These are phyloP conservation scores for Blepharisma stoltei DNA, from an alignment of 73 alveolate genomes.

Conservation along the genomic window DNA sequence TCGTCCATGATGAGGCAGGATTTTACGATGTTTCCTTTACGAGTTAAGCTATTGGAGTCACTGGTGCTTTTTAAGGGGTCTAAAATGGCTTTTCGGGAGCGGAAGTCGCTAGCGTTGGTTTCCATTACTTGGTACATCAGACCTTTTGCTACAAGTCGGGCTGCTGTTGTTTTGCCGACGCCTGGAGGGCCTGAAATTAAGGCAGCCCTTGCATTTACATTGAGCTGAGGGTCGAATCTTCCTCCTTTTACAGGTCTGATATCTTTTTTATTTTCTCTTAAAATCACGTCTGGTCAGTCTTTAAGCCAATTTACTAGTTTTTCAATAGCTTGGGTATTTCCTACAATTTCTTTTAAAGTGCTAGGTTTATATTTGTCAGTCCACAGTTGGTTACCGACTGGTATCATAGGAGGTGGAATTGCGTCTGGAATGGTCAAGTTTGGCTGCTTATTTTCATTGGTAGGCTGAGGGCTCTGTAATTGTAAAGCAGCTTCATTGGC, in stretches of 20 bases:
- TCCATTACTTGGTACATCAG: constrained; percentile 87
- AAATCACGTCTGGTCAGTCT: constrained; percentile 91
- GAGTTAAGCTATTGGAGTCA: constrained; percentile 41
- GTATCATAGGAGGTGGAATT: neutral
- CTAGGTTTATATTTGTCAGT: constrained; percentile 92
- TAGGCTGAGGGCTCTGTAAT: neutral
- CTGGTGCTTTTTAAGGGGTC: constrained; percentile 56
- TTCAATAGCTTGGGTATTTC: constrained; percentile 78
- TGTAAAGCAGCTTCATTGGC: neutral
- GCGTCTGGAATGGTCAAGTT: neutral
- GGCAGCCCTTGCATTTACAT: constrained; percentile 90
- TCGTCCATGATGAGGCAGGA: constrained; percentile 97
- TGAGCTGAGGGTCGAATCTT: constrained; percentile 58
- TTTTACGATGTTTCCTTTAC: constrained; percentile 56
- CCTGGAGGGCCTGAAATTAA: constrained; percentile 99
- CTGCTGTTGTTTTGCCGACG: constrained; percentile 96
- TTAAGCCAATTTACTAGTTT: constrained; percentile 87
- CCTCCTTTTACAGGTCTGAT: constrained; percentile 50
- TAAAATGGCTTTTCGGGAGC: constrained; percentile 82
- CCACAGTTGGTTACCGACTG: constrained; percentile 62
- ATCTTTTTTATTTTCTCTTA: constrained; percentile 80
- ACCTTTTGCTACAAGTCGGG: constrained; percentile 77
- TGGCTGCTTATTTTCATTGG: neutral
- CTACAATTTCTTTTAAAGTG: constrained; percentile 79
- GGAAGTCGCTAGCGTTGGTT: constrained; percentile 91